phyloP scores from a whole-genome alignment of 371 early-diverging fungal species.

The Mucor racemosus region DNA sequence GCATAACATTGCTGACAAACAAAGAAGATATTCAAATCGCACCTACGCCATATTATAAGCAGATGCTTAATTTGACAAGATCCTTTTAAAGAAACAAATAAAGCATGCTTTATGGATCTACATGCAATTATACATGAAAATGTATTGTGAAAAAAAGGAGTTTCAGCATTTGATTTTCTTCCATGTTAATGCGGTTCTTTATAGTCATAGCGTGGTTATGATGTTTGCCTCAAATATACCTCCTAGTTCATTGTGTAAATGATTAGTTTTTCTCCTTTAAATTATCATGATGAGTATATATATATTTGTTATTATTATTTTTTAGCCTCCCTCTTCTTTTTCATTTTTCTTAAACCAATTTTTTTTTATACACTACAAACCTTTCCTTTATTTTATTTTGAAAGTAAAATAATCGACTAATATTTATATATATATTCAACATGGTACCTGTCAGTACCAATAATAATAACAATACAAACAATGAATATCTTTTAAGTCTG shows the following conservation, averaged over 20 bases:
- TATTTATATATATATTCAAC: not conserved
- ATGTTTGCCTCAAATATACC: not conserved
- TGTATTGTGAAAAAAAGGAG: not conserved
- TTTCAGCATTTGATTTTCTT: not conserved
- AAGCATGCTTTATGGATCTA: not conserved
- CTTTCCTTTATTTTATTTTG: not conserved
- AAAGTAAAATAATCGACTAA: slow-evolving; percentile 4
- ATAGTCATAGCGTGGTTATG: not conserved
- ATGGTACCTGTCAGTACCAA: not conserved
- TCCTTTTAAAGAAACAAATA: not conserved
- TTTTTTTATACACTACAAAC: not conserved
- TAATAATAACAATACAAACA: not conserved
- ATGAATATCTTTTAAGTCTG: slow-evolving; percentile 69
- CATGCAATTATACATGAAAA: not conserved
- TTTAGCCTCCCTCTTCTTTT: not conserved
- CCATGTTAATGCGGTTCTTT: not conserved
- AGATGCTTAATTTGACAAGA: not conserved
- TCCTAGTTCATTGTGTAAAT: not conserved
- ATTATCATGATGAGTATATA: not conserved
- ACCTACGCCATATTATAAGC: too few species aligned
- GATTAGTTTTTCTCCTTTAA: too few species aligned
- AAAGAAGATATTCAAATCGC: too few species aligned
- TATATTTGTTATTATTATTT: not conserved
- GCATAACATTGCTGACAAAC: too few species aligned
- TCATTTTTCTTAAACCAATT: not conserved